phyloP scores from a whole-genome alignment of 495 filamentous ascomycete species.

The Aspergillus funiculosus region DNA sequence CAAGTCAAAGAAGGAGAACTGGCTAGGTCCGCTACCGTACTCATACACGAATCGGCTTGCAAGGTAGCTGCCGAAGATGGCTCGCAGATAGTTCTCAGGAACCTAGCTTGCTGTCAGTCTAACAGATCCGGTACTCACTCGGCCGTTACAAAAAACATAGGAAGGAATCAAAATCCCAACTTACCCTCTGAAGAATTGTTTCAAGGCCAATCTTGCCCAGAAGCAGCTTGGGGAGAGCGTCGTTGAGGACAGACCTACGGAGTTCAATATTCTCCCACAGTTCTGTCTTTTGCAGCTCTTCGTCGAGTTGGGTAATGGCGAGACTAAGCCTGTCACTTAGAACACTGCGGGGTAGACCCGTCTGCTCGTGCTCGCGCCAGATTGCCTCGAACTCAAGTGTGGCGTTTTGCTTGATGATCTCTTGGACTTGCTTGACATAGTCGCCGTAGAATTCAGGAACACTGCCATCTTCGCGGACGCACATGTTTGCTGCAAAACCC shows the following conservation, averaged over 20 bases:
- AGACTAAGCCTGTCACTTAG: conserved; percentile 82
- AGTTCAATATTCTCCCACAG: conserved; percentile 82
- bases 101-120: conserved; percentile 49
- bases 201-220: conserved; percentile 86
- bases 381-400: conserved; percentile 94
- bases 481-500: conserved; percentile 90
- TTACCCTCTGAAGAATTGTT: conserved; percentile 71
- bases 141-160: too few relatives aligned
- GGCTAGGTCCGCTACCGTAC: conserved; percentile 84
- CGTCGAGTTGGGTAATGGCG: conserved; percentile 91
- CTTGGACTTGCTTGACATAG: conserved; percentile 89
- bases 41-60: conserved; percentile 94
- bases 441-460: conserved; percentile 84
- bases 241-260: conserved; percentile 68
- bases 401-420: conserved; percentile 82
- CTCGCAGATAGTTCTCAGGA: conserved; percentile 83
- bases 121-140: too few relatives aligned
- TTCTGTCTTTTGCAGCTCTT: conserved; percentile 88
- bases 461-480: conserved; percentile 67
- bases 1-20: conserved; percentile 99
- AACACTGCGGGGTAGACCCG: conserved; percentile 68
- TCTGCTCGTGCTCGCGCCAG: conserved; percentile 87
- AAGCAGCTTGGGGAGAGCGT: conserved; percentile 81
- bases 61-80: conserved; percentile 93
- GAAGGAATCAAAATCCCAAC: conserved; percentile 24